Base-by-base conservation (phyloP, 257 asterid genomes). In the Jacaranda mimosifolia region DNA sequence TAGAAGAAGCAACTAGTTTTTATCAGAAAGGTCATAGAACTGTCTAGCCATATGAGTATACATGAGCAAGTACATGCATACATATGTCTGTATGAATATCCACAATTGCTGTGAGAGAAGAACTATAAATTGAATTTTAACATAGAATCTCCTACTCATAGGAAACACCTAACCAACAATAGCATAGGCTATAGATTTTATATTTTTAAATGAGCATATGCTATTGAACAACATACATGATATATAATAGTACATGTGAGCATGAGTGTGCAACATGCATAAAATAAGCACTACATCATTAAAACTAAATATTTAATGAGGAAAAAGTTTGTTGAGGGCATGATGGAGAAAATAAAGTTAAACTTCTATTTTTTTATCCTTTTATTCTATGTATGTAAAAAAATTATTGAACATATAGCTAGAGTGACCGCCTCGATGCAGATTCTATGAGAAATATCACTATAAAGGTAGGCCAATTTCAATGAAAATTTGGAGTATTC, bases 11-110 rank as follows among this genome's bases (percentile, higher is more conserved):
- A 32, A 32, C 48, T 56, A 60, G 49, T 72, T 68, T 58, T 57
- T 49, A 38, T 59, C 68, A 80, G 73, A 80, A 36, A 36, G 83
- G 53, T 32, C 7, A 15, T 46, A 74, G 4, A 36, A 56, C 7
- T 14, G 40, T 62, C 49, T 7, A 38, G 11, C 11, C 42, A 17
- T 69, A 78, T 15, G 26, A 70, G 45, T 15, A 68, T 59, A 36
- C 65, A 69, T 8, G 9, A 36, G 57, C 8, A 17, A 42, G 39
- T 3, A 11, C 32, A 40, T 55, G 17, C 38, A 14, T 1, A n/a
- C 3, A 3, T 17, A 70, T 38, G 36, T 46, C 58, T 39, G n/a
- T n/a, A n/a, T 26, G 62, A 35, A 46, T 26, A 49, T 57, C 43
- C 57, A 43, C 9, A 13, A 14, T n/a, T 59, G 60, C 60, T 46